Percentiles rank a stretch among this genome's conserved stretches.
Conservation (phyloP, 148 eudicot species). For the Camellia sinensis region DNA sequence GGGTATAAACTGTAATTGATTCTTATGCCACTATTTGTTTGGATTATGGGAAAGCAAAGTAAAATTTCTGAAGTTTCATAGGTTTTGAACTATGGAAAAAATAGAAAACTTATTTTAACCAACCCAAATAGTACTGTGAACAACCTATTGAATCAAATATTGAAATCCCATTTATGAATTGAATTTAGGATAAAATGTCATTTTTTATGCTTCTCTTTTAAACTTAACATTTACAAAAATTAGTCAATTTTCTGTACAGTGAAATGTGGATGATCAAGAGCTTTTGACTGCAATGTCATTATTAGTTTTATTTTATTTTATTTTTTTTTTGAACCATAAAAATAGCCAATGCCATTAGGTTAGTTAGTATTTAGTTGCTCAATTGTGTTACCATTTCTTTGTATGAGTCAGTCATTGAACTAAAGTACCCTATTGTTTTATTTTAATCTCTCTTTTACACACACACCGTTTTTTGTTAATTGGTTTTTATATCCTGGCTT, state of each 20-base stretch:
- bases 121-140: background rate
- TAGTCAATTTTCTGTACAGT: background rate
- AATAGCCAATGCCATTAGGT: background rate
- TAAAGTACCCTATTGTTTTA: no score
- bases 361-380: background rate
- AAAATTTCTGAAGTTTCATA: no score
- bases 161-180: background rate
- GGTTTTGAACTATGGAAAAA: no score
- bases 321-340: no score
- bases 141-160: background rate
- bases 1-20: background rate
- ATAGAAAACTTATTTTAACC: background rate
- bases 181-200: background rate
- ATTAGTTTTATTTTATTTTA: no score
- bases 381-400: background rate
- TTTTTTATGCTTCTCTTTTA: background rate
- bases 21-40: background rate
- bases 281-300: background rate
- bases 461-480: background rate
- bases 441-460: no score
- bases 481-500: background rate
- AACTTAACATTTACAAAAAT: background rate
- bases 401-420: no score
- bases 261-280: background rate
- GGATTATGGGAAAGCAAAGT: background rate